Base-by-base conservation (phyloP, 768 basidiomycete genomes). In the Suillus hirtellus region DNA sequence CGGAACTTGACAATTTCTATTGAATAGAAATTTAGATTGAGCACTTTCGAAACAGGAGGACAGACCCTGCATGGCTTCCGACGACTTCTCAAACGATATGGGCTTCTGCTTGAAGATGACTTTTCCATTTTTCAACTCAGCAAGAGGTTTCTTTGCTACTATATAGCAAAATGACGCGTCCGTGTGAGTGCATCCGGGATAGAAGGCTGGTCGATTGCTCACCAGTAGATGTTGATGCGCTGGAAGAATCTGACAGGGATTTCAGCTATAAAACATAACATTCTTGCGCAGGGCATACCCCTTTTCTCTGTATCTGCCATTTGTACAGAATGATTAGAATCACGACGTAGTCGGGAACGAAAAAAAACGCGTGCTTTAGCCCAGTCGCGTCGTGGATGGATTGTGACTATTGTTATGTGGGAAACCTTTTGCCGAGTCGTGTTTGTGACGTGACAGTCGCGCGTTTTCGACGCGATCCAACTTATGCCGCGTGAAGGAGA, bases 21-120 rank as follows among this genome's bases (percentile, higher is more conserved):
- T 58, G 7, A 37, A 60, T 21, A 37, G 9, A 21, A 0, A 11
- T 27, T 40, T 19, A 38, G 56, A 58, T 35, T n/a, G 10, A 11
- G 12, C 24, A 10, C 38, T 19, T 2, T 40, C 24, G 27, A 27
- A 19, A 58, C 38, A 27, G 47, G 12, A 58, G 60, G 40, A 72
- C 81, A 55, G 63, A 89, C 93, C 92, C 82, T 90, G 89, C 69
- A 94, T 81, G 17, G 92, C 92, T 71, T 93, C 90, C 7, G 89
- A 89, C 68, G 86, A 81, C 73, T 92, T 92, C 76, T 93, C 90
- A 56, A 91, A 84, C 0, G 89, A 85, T 40, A 88, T 69, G 17
- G 82, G 76, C 74, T 91, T 93, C 79, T 94, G 92, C 74, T 83
- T 90, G 70, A 93, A 87, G 12, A 85, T 66, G 3, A 90, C 83